These are phyloP conservation scores for Didymella keratinophila DNA, from an alignment of 2,329 filamentous ascomycete genomes.

Conservation along the genomic window DNA sequence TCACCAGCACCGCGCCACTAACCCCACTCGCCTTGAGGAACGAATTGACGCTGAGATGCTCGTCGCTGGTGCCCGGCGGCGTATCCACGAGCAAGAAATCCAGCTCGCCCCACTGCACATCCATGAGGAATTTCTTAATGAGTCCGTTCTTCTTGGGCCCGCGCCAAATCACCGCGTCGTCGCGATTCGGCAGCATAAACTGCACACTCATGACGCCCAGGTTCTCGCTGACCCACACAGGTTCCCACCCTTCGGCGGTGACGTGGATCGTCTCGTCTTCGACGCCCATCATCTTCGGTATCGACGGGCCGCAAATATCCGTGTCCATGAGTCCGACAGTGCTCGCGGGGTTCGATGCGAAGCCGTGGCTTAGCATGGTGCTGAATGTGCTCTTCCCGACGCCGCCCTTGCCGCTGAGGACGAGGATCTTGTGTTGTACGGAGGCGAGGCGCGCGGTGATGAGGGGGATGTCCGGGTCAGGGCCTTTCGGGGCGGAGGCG, in stretches of 20 bases:
- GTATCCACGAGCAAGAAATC: slow-evolving; percentile 95
- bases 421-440: slow-evolving; percentile 90
- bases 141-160: slow-evolving; percentile 98
- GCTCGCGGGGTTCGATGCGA: slow-evolving; percentile 78
- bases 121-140: slow-evolving; percentile 97
- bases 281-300: slow-evolving; percentile 99
- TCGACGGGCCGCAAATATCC: slow-evolving; percentile 94
- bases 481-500: slow-evolving; percentile 91
- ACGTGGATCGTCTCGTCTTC: slow-evolving; percentile 93
- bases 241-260: slow-evolving; percentile 87
- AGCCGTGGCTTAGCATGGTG: slow-evolving; percentile 84
- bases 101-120: slow-evolving; percentile 96
- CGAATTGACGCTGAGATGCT: slow-evolving; percentile 92
- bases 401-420: slow-evolving; percentile 93
- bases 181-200: slow-evolving; percentile 93
- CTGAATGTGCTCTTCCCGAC: slow-evolving; percentile 97
- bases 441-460: slow-evolving; percentile 83
- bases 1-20: slow-evolving; percentile 90
- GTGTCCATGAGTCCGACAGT: slow-evolving; percentile 97
- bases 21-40: slow-evolving; percentile 91
- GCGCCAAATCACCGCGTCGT: slow-evolving; percentile 97
- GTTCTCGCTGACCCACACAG: slow-evolving; percentile 95
- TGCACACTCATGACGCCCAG: slow-evolving; percentile 96
- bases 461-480: slow-evolving; percentile 89
- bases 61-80: slow-evolving; percentile 92